Evolutionary conservation across 108 stramenopile genomes (phyloP).

Genomic region (Tribonema minus): DNA sequence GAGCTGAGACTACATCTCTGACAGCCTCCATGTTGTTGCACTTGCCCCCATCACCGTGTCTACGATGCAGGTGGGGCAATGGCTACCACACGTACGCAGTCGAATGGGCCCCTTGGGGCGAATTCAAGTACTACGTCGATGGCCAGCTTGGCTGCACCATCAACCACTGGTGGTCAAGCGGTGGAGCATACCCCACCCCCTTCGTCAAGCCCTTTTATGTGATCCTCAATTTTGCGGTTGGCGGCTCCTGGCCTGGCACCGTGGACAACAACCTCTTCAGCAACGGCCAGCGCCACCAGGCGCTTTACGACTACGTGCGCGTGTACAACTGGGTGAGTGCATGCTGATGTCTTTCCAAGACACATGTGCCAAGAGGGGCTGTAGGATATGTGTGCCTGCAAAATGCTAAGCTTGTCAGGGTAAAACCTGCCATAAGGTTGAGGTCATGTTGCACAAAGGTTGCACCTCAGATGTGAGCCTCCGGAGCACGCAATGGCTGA

Average conservation of each 20-base stretch:
- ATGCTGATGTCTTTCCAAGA: no score
- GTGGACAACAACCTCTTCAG: not conserved
- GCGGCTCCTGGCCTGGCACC: not conserved
- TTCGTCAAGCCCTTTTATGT: not conserved
- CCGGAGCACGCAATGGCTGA: no score
- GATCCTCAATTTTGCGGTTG: not conserved
- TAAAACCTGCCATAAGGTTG: no score
- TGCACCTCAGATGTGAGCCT: no score
- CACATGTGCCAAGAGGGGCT: no score
- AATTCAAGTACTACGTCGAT: not conserved
- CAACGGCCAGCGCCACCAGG: not conserved
- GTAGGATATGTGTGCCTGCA: no score
- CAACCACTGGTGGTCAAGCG: not conserved
- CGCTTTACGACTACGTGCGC: not conserved
- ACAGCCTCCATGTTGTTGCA: no score
- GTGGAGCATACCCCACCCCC: not conserved
- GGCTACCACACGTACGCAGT: not conserved
- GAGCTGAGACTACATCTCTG: no score
- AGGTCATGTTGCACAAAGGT: no score
- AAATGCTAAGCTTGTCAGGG: no score
- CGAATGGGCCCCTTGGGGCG: not conserved
- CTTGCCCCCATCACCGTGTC: no score
- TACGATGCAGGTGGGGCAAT: no score
- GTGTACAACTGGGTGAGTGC: not conserved
- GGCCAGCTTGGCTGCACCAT: not conserved